Evolutionary conservation across 2,329 filamentous ascomycete genomes (phyloP).

Genomic region (Xylariaceae sp.): DNA sequence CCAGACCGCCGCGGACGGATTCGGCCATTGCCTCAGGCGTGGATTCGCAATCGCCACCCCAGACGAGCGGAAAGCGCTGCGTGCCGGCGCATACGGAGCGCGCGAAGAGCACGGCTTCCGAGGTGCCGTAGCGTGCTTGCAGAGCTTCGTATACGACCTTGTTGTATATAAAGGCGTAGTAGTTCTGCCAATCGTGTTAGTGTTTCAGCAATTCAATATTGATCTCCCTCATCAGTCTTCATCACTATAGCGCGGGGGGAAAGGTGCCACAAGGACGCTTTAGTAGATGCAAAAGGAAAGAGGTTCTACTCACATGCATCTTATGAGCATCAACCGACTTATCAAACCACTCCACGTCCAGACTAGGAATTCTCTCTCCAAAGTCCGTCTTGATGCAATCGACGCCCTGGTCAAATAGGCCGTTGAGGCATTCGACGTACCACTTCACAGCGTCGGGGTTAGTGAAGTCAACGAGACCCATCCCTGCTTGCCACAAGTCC

Average conservation of each 20-base stretch:
- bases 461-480: slow-evolving; percentile 77
- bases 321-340: slow-evolving; percentile 62
- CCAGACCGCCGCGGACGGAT: slow-evolving; percentile 69
- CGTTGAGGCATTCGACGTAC: slow-evolving; percentile 67
- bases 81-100: slow-evolving; percentile 71
- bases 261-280: too few species aligned
- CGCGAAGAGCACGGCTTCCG: slow-evolving; percentile 69
- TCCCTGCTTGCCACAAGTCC: slow-evolving; percentile 80
- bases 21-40: slow-evolving; percentile 77
- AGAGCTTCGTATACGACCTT: slow-evolving; percentile 72
- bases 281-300: not conserved
- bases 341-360: slow-evolving; percentile 71
- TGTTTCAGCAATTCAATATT: not conserved
- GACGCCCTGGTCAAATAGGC: slow-evolving; percentile 71
- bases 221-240: not conserved
- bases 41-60: slow-evolving; percentile 79
- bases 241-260: not conserved
- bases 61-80: slow-evolving; percentile 73
- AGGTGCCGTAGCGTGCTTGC: slow-evolving; percentile 57
- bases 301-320: slow-evolving; percentile 62
- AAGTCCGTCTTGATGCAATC: slow-evolving; percentile 80
- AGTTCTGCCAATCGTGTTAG: slow-evolving; percentile 56
- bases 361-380: slow-evolving; percentile 72
- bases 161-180: slow-evolving; percentile 78
- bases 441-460: slow-evolving; percentile 72